Evolutionary conservation across 306 rosid species (phyloP), one percentile per base, ranked within the genome.

Genomic region (Sesbania bispinosa): DNA sequence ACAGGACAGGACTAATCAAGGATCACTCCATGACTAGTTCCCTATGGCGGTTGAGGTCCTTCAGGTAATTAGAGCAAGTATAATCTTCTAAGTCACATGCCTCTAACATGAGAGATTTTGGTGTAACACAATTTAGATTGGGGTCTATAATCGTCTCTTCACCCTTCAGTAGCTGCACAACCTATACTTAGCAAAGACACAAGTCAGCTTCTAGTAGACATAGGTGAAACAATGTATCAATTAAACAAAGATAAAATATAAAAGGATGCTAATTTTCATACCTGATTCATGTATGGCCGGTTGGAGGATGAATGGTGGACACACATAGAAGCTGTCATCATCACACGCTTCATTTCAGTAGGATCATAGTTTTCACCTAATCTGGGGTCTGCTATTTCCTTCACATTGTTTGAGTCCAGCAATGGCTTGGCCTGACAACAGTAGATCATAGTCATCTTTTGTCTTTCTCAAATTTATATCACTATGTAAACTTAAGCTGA

Each of bases 21-120:
- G 39, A 63, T 86, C 77, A 92, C 82, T 92, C 99, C 96, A 91
- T 73, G 45, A 88, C 68, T 18, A 95, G 83, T 62, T 91, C 87
- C 87, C 88, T 86, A 10, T 95, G 96, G 45, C 99, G 96, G 71
- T 73, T 79, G 10, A 95, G 89, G 70, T 92, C 99, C 54, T 57
- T 88, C 81, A 91, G 79, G 83, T 95, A 95, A 73, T 58, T 92
- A 1, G 96, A 82, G 70, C 93, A 85, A n/a, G 96, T 85, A 58
- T 95, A 95, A 62, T 89, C 97, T 64, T 95, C 97, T 26, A 88
- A 71, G 74, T 95, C 97, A 75, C 90, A 83, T 16, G 89, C 90
- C 68, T 89, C 95, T 48, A 88, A 50, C 75, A 84, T 15, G 10
- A 70, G 81, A 0, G 91, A 88, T 67, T 80, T 81, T 39, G 74